Evolutionary conservation across 116 monocot genomes (phyloP), one percentile per base, ranked within the genome.

Genomic region (Papilionanthe hybrid): DNA sequence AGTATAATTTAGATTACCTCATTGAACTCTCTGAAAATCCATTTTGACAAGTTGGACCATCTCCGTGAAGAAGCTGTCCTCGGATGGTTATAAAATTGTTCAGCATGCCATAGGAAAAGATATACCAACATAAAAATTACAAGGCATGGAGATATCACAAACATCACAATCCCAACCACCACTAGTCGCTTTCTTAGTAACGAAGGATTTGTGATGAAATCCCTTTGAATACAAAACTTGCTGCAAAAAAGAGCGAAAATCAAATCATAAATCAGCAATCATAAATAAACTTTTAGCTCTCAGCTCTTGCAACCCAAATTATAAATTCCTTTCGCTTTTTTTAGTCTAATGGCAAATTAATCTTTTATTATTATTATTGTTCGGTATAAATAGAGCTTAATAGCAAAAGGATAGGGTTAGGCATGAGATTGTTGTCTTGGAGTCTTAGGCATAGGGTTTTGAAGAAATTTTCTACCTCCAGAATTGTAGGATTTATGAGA

Each of bases 11-110:
- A 72, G 81, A 27, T 37, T 88, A 98, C 98, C 98, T 98, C 98
- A 78, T 98, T 98, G 79, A 94, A 94, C 81, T 98, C 98, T 78
- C 98, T 86, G 78, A 94, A 91, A 72, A 93, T 93, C 98, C 98
- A 98, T 80, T 86, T 92, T 66, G 98, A 91, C 81, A 98, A 85
- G 78, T 94, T 98, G 55, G 98, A 98, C 98, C 98, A 98, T 72
- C 98, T 89, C 75, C 98, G 83, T 68, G 94, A 98, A 3, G 90
- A 94, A 45, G 98, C 98, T 65, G 88, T 93, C 30, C 94, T 94
- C 78, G 94, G 94, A 83, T 94, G 94, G 81, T 94, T 89, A 78
- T 98, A 98, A 81, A 98, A 92, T 77, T 94, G 93, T 82, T 98
- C 98, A 53, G 98, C 98, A 86, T 98, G 95, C 74, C 87, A 84